Evolutionary conservation across 495 filamentous ascomycete genomes (phyloP).

Genomic region (Cryomyces minteri): DNA sequence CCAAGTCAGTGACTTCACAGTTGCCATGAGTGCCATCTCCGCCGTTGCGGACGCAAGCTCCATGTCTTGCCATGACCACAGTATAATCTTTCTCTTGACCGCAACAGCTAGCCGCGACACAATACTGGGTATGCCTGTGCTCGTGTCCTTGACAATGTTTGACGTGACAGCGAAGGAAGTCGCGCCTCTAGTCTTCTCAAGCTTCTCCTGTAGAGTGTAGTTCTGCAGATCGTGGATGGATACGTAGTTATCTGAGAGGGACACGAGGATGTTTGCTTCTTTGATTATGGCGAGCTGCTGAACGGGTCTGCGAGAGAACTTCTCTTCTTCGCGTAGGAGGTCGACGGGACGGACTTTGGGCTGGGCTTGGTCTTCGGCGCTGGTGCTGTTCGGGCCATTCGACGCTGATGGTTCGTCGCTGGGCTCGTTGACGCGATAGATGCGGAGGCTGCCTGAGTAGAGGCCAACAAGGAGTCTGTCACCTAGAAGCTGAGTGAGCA

Average conservation of each 20-base stretch:
- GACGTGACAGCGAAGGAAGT: slow-evolving; percentile 80
- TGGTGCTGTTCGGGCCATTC: slow-evolving; percentile 7
- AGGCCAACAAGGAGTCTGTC: slow-evolving; percentile 83
- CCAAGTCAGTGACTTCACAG: slow-evolving; percentile 77
- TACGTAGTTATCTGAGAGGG: slow-evolving; percentile 73
- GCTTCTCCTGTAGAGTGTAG: slow-evolving; percentile 61
- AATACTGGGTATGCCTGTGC: slow-evolving; percentile 74
- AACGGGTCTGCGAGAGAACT: slow-evolving; percentile 74
- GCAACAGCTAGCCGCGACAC: slow-evolving; percentile 80
- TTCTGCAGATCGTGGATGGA: slow-evolving; percentile 74
- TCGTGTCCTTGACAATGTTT: slow-evolving; percentile 77
- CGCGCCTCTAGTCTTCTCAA: slow-evolving; percentile 73
- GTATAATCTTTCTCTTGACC: slow-evolving; percentile 70
- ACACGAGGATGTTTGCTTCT: slow-evolving; percentile 77
- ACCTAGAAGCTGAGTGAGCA: slow-evolving; percentile 27
- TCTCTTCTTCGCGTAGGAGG: slow-evolving; percentile 75
- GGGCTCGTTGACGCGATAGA: slow-evolving; percentile 76
- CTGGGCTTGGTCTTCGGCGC: slow-evolving; percentile 17
- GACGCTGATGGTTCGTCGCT: slow-evolving; percentile 10
- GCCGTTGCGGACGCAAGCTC: slow-evolving; percentile 54
- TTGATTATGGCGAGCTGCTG: slow-evolving; percentile 92
- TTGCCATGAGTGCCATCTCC: slow-evolving; percentile 62
- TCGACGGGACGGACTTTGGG: slow-evolving; percentile 46
- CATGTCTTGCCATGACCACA: slow-evolving; percentile 94
- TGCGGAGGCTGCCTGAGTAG: slow-evolving; percentile 70